Evolutionary conservation across 768 basidiomycete genomes (phyloP).

Genomic region (Tricholoma sp.): DNA sequence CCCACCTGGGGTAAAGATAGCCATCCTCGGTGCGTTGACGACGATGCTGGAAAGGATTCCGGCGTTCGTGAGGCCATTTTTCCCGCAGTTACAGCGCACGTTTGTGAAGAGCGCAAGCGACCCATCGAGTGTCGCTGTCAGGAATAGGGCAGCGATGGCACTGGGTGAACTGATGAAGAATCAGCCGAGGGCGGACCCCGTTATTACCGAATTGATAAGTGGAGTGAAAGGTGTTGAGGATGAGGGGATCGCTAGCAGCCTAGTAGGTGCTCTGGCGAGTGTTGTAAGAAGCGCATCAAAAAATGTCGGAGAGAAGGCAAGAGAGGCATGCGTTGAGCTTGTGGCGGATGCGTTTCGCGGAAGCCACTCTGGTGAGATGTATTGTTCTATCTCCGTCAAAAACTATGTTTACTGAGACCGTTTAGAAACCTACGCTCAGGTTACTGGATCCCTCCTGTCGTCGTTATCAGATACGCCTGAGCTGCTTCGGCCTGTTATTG

Average conservation of each 20-base stretch:
- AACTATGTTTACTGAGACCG: constrained; percentile 7
- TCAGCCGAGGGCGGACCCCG: constrained; percentile 87
- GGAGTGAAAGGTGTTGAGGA: constrained; percentile 49
- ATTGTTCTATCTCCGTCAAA: not conserved
- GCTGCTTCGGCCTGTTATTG: constrained; percentile 58
- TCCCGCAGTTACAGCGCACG: constrained; percentile 94
- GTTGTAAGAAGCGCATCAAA: constrained; percentile 66
- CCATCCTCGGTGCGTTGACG: constrained; percentile 80
- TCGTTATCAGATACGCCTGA: constrained; percentile 60
- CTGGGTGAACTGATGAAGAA: constrained; percentile 87
- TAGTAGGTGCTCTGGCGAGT: constrained; percentile 69
- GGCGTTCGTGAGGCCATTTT: constrained; percentile 92
- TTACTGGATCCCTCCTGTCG: constrained; percentile 57
- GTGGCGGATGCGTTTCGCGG: constrained; percentile 76
- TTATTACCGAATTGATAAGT: constrained; percentile 82
- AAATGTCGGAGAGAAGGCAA: constrained; percentile 73
- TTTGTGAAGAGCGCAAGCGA: constrained; percentile 93
- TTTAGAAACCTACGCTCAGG: constrained; percentile 64
- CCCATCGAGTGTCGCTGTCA: constrained; percentile 68
- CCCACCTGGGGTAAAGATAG: constrained; percentile 90
- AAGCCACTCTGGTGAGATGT: constrained; percentile 52
- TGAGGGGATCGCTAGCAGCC: constrained; percentile 69
- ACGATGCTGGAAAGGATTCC: constrained; percentile 86
- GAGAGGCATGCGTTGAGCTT: constrained; percentile 69
- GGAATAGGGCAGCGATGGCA: constrained; percentile 77